These are phyloP conservation scores for Licmophora abbreviata DNA, from an alignment of 108 stramenopile species.

Conservation along the genomic window DNA sequence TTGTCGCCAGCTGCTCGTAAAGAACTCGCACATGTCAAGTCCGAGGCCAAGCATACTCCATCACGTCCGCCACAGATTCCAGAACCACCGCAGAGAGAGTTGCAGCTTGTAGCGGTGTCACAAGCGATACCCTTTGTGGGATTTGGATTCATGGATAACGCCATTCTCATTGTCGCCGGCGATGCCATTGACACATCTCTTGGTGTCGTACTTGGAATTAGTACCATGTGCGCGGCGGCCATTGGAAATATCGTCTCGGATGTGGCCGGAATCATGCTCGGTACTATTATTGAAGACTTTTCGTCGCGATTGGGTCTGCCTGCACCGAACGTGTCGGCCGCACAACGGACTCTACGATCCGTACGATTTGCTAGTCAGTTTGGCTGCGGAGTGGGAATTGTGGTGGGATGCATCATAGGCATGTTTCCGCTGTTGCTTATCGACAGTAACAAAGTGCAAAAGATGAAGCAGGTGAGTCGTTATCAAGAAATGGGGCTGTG, in stretches of 20 bases:
- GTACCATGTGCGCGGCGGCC: conserved; percentile 95
- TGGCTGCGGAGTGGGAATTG: conserved; percentile 83
- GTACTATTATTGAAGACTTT: conserved; percentile 85
- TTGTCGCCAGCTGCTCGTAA: conserved; percentile 4
- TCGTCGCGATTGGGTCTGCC: conserved; percentile 38
- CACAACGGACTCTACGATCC: conserved; percentile 66
- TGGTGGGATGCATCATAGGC: conserved; percentile 90
- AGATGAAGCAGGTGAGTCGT: conserved; percentile 30
- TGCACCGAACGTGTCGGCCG: conserved; percentile 50
- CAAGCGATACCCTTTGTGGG: conserved; percentile 79
- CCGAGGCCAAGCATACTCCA: neutral
- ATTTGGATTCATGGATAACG: conserved; percentile 96
- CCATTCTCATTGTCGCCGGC: conserved; percentile 90
- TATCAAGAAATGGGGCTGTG: no score
- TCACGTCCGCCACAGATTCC: conserved; percentile 2
- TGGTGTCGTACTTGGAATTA: conserved; percentile 87
- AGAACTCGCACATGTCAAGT: neutral
- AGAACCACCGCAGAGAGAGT: conserved; percentile 48
- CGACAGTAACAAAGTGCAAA: conserved; percentile 31
- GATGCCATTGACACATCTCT: conserved; percentile 89
- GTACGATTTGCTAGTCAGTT: conserved; percentile 64
- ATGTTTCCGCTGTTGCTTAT: conserved; percentile 91
- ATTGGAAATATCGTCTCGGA: conserved; percentile 85
- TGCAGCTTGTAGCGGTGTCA: conserved; percentile 50
- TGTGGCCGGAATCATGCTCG: conserved; percentile 78